phyloP scores from a whole-genome alignment of 2,329 filamentous ascomycete genomes.

The Fusarium musae region DNA sequence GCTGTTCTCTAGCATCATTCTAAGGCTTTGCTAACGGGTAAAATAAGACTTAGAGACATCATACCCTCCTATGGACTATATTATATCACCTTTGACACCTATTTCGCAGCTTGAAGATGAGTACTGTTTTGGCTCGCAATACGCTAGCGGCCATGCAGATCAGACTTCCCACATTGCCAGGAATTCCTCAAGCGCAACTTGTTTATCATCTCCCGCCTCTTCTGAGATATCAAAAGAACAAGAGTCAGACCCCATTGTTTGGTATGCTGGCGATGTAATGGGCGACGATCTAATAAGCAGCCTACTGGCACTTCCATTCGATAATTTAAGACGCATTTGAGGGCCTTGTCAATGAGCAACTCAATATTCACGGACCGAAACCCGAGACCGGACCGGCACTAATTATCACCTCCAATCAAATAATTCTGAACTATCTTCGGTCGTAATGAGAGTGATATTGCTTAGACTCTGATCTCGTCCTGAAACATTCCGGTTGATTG shows the following conservation, averaged over 20 bases:
- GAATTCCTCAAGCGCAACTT: neutral
- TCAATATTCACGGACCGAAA: neutral
- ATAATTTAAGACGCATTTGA: neutral
- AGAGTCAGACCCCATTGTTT: neutral
- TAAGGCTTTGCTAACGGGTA: neutral
- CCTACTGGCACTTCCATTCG: neutral
- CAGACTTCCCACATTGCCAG: neutral
- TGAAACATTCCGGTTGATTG: neutral
- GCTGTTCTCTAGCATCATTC: neutral
- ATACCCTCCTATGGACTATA: neutral
- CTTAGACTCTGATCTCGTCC: neutral
- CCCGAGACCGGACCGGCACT: neutral
- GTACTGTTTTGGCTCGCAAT: neutral
- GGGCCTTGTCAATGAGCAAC: too few relatives aligned
- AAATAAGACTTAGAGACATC: neutral
- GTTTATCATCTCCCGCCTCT: rapidly evolving
- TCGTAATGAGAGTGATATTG: too few relatives aligned
- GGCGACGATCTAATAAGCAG: neutral
- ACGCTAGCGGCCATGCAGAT: too few relatives aligned
- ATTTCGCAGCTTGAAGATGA: neutral
- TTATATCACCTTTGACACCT: neutral
- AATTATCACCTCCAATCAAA: too few relatives aligned
- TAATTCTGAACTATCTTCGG: rapidly evolving
- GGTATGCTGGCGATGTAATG: rapidly evolving
- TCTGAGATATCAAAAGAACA: neutral